phyloP scores from a whole-genome alignment of 805 yeast genomes.

The Yarrowia sp. region DNA sequence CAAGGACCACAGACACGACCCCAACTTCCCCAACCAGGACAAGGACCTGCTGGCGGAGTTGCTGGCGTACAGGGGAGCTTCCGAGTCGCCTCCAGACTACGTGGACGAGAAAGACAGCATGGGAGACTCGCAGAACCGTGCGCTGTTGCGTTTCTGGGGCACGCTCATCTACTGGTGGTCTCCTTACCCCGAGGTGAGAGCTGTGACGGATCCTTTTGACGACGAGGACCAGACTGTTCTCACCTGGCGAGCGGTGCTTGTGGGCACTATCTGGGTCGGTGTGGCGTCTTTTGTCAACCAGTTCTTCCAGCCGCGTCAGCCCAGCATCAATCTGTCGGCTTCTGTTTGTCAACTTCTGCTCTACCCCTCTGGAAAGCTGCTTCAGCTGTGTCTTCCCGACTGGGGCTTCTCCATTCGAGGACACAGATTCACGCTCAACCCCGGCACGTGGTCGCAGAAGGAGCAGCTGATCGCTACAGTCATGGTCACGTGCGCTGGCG shows the following conservation, averaged over 20 bases:
- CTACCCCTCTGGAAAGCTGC: conserved; percentile 51
- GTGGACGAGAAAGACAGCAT: not conserved
- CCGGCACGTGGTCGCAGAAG: conserved; percentile 58
- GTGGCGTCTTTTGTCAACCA: conserved; percentile 32
- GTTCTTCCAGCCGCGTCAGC: conserved; percentile 53
- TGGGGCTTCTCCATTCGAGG: conserved; percentile 38
- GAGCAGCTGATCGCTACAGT: conserved; percentile 60
- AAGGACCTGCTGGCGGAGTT: not conserved
- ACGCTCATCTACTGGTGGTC: not conserved
- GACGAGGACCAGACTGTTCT: not conserved
- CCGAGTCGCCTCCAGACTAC: no score
- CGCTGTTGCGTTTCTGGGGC: not conserved
- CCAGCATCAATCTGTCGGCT: conserved; percentile 49
- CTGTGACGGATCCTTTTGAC: not conserved
- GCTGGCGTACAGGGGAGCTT: not conserved
- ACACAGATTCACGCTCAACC: conserved; percentile 45
- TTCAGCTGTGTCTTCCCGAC: conserved; percentile 31
- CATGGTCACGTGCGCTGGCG: conserved; percentile 42
- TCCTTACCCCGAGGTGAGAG: not conserved
- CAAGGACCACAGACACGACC: not conserved
- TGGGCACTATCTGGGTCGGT: conserved; percentile 40
- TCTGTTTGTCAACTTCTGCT: conserved; percentile 56
- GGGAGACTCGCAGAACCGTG: no score
- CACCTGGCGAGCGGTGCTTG: conserved; percentile 29
- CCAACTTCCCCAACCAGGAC: not conserved